Conservation (phyloP, 2,329 filamentous ascomycete genomes). For the Septoria petroselini region DNA sequence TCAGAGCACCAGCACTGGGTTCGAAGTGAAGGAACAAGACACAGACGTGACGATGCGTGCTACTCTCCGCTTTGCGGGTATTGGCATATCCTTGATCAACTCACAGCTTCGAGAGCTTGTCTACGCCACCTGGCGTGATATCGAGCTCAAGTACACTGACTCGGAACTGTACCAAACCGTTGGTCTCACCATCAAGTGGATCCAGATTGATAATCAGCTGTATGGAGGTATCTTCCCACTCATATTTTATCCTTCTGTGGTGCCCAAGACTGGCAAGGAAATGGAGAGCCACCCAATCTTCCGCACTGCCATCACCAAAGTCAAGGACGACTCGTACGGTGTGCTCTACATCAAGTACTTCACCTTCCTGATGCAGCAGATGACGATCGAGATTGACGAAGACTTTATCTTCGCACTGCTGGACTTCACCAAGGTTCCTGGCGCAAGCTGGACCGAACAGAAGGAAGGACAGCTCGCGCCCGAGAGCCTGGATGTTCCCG, state of each 20-base stretch:
- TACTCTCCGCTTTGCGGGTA: conserved; percentile 80
- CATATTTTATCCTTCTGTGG: conserved; percentile 93
- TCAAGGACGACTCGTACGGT: conserved; percentile 98
- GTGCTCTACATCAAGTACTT: conserved; percentile 99
- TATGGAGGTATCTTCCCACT: conserved; percentile 98
- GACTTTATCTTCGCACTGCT: conserved; percentile 96
- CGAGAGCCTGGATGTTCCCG: conserved; percentile 84
- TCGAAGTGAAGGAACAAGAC: conserved; percentile 91
- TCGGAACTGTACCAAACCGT: conserved; percentile 92
- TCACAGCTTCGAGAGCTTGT: conserved; percentile 86
- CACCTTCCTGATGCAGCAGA: conserved; percentile 87
- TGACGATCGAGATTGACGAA: conserved; percentile 96
- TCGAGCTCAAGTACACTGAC: conserved; percentile 86
- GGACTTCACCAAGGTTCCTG: conserved; percentile 90
- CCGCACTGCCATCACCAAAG: conserved; percentile 83
- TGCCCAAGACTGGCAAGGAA: conserved; percentile 93
- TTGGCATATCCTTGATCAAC: conserved; percentile 92
- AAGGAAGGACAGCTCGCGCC: conserved; percentile 85
- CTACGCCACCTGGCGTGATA: conserved; percentile 88
- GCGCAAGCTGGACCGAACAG: conserved; percentile 80
- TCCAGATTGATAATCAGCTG: conserved; percentile 96
- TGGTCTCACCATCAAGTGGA: conserved; percentile 92
- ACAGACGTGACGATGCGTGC: conserved; percentile 85
- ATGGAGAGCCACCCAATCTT: conserved; percentile 95
- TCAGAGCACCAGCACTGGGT: conserved; percentile 64